phyloP scores from a whole-genome alignment of 2,329 filamentous ascomycete species.

The Cytospora piceae region DNA sequence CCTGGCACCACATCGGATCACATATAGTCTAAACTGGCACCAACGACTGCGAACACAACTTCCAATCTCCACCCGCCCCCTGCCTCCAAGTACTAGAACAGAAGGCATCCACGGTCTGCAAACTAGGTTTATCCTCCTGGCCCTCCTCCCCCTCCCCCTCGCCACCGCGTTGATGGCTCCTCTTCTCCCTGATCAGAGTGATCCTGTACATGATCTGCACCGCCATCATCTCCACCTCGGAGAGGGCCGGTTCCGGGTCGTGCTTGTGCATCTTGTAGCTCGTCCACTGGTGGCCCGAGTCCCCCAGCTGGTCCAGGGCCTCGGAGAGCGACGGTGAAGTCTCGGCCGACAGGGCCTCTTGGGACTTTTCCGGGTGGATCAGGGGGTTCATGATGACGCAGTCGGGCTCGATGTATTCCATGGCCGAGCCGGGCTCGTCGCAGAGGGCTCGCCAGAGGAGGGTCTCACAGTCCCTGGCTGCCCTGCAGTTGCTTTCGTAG shows the following conservation, averaged over 20 bases:
- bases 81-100: conserved; percentile 28
- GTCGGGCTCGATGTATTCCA: conserved; percentile 20
- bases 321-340: conserved; percentile 17
- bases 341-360: conserved; percentile 17
- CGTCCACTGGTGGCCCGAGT: conserved; percentile 19
- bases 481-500: conserved; percentile 18
- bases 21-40: conserved; percentile 16
- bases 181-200: conserved; percentile 16
- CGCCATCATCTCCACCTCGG: conserved; percentile 25
- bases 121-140: neutral
- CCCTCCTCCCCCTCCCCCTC: neutral
- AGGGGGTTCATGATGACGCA: conserved; percentile 27
- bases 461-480: conserved; percentile 21
- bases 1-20: neutral
- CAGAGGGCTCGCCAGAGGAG: conserved; percentile 23
- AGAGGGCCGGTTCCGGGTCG: conserved; percentile 19
- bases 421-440: conserved; percentile 3
- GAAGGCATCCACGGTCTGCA: conserved; percentile 21
- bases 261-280: conserved; percentile 24
- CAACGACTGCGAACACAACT: conserved; percentile 20
- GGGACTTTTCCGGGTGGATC: conserved; percentile 20
- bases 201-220: conserved; percentile 28
- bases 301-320: conserved; percentile 18
- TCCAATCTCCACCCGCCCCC: conserved; percentile 25
- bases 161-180: neutral